Conservation (phyloP, 139 green algal species). For the Pseudopediastrum boryanum region DNA sequence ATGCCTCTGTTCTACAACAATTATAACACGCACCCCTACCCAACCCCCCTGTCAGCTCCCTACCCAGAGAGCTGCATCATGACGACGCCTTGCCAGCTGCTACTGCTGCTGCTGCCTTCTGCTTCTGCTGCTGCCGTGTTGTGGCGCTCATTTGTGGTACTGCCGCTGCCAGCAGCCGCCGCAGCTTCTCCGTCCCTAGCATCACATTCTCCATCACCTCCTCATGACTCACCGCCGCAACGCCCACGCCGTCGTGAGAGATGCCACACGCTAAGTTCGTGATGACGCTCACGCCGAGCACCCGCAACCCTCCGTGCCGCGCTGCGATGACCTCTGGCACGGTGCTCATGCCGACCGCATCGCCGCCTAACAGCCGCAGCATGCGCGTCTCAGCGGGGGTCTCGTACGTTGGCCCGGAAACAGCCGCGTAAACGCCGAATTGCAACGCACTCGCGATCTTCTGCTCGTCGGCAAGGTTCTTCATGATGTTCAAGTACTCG, state of each 20-base stretch:
- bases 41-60: no score
- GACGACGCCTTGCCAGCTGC: conserved; percentile 12
- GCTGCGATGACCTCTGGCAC: conserved; percentile 44
- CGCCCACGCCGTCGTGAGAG: conserved; percentile 18
- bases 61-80: no score
- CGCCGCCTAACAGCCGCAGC: conserved; percentile 30
- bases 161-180: conserved; percentile 26
- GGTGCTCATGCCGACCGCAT: conserved; percentile 42
- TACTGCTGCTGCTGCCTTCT: conserved; percentile 11
- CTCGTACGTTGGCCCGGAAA: conserved; percentile 39
- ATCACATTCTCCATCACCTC: conserved; percentile 36
- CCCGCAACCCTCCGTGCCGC: conserved; percentile 25
- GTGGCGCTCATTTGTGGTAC: conserved; percentile 16
- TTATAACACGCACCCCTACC: no score
- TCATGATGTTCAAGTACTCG: conserved; percentile 7
- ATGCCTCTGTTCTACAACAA: no score
- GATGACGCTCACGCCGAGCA: conserved; percentile 37
- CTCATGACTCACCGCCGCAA: conserved; percentile 32
- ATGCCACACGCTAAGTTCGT: conserved; percentile 38
- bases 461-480: neutral
- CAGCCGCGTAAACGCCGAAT: conserved; percentile 31
- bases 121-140: neutral
- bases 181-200: conserved; percentile 26
- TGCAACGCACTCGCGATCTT: conserved; percentile 2
- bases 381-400: conserved; percentile 42